Evolutionary conservation across 768 basidiomycete genomes (phyloP).

Genomic region (Phanerochaete carnosa): DNA sequence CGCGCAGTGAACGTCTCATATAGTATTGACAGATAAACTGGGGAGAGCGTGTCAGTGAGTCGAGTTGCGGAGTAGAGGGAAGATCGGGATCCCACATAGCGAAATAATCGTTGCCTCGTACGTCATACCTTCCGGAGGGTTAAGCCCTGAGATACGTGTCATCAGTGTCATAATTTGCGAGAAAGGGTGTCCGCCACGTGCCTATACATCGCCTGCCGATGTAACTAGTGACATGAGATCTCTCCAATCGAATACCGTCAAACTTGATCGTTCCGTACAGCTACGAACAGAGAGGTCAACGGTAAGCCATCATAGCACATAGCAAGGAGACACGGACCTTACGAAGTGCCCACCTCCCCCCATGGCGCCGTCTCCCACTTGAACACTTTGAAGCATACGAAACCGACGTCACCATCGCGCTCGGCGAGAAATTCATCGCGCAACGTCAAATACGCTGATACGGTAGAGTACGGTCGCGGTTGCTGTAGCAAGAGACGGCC

Average conservation of each 20-base stretch:
- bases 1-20: conserved; percentile 34
- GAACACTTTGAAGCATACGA: conserved; percentile 42
- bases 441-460: conserved; percentile 41
- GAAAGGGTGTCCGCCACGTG: conserved; percentile 7
- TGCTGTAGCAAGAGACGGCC: conserved; percentile 47
- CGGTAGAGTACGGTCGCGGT: conserved; percentile 45
- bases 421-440: conserved; percentile 33
- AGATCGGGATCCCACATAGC: conserved; percentile 30
- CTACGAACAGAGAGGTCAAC: not conserved
- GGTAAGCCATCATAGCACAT: conserved; percentile 21
- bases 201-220: conserved; percentile 38
- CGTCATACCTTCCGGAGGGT: conserved; percentile 33
- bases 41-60: no score
- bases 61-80: not conserved
- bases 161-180: not conserved
- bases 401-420: conserved; percentile 39
- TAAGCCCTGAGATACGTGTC: conserved; percentile 30
- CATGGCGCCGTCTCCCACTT: conserved; percentile 38
- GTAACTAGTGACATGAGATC: conserved; percentile 30
- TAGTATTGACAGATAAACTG: conserved; percentile 40
- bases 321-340: conserved; percentile 31
- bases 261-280: not conserved
- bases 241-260: conserved; percentile 29
- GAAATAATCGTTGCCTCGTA: conserved; percentile 45
- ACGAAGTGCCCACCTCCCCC: conserved; percentile 33